Conservation (phyloP, 805 yeast genomes). For the Starmera quercuum region DNA sequence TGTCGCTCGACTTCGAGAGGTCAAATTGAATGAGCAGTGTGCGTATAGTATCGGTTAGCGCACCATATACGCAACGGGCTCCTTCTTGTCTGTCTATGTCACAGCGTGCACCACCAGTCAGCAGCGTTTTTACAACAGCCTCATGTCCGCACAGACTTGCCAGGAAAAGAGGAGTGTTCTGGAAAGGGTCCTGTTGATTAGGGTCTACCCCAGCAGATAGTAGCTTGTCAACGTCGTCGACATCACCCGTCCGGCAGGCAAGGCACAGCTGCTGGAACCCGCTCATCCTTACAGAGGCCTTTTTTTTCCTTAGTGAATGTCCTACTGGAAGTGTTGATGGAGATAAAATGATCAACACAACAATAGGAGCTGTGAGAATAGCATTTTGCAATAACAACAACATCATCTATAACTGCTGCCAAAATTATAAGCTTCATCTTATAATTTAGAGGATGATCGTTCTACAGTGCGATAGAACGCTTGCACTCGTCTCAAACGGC, state of each 20-base stretch:
- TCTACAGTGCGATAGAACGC: no score
- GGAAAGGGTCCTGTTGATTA: slow-evolving; percentile 56
- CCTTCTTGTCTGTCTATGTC: slow-evolving; percentile 81
- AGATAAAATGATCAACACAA: no score
- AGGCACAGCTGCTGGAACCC: background rate
- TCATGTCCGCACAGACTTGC: slow-evolving; percentile 74
- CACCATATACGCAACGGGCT: slow-evolving; percentile 71
- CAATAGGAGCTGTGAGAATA: no score
- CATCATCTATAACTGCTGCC: no score
- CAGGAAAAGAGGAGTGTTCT: slow-evolving; percentile 66
- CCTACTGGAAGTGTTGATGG: background rate
- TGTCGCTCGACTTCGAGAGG: slow-evolving; percentile 60
- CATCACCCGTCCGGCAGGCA: background rate
- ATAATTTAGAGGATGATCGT: no score
- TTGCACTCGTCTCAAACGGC: no score
- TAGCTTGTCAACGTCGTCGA: background rate
- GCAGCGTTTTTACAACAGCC: slow-evolving; percentile 49
- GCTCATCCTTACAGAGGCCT: background rate
- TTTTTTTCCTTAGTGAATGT: background rate
- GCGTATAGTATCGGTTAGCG: slow-evolving; percentile 60
- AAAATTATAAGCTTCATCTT: no score
- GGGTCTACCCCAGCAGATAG: background rate
- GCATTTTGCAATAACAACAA: no score
- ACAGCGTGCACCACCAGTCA: slow-evolving; percentile 66
- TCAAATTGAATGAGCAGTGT: slow-evolving; percentile 51